These are phyloP conservation scores for Tilletia caries DNA, from an alignment of 1,284 basidiomycete genomes.

Conservation along the genomic window DNA sequence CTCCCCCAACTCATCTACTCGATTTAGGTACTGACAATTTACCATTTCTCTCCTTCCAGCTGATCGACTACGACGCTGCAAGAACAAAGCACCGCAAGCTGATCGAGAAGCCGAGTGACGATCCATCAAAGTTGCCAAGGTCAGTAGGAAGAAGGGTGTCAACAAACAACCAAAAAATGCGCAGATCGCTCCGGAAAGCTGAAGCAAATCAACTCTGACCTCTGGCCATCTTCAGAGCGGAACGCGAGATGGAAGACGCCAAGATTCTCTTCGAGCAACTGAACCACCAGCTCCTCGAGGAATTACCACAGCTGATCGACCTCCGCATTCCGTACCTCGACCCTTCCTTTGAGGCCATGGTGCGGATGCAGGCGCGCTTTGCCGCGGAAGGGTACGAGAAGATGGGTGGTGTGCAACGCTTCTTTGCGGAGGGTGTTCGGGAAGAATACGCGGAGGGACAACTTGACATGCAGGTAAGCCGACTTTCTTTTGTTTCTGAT, in stretches of 20 bases:
- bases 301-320: constrained; percentile 88
- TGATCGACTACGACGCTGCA: constrained; percentile 91
- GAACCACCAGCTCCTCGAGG: constrained; percentile 84
- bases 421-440: constrained; percentile 49
- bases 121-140: constrained; percentile 83
- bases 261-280: constrained; percentile 89
- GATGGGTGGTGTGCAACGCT: constrained; percentile 91
- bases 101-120: constrained; percentile 88
- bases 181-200: no score
- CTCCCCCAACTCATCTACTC: background rate
- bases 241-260: constrained; percentile 89
- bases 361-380: constrained; percentile 90
- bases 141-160: constrained; percentile 51
- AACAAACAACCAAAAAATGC: background rate
- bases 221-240: constrained; percentile 61
- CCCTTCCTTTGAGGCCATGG: constrained; percentile 96
- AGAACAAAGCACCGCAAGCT: constrained; percentile 71
- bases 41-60: constrained; percentile 57
- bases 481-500: constrained; percentile 17
- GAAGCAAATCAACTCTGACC: no score
- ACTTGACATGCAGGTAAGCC: constrained; percentile 82
- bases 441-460: constrained; percentile 90
- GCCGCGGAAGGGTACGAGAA: constrained; percentile 98
- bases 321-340: constrained; percentile 95
- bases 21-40: constrained; percentile 11